Conservation (phyloP, 352 stramenopile genomes). For the Globisporangium echinulatum region DNA sequence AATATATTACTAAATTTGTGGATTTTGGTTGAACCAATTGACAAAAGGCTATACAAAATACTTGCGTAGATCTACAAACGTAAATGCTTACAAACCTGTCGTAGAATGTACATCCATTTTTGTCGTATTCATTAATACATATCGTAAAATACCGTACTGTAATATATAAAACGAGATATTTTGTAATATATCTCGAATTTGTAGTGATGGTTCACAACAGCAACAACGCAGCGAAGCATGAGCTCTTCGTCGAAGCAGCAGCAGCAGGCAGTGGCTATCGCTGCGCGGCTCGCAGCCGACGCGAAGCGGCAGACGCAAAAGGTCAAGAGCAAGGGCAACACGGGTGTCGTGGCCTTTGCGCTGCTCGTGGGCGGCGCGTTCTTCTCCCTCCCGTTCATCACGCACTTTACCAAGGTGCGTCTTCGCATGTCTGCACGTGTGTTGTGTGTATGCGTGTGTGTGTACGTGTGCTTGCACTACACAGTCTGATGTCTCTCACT, state of each 20-base stretch:
- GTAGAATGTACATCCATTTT: no score
- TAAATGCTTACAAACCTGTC: no score
- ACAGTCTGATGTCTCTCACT: background rate
- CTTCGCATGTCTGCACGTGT: background rate
- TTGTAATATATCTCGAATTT: no score
- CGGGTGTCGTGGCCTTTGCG: slow-evolving; percentile 33
- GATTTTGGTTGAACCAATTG: no score
- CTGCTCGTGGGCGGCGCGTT: slow-evolving; percentile 46
- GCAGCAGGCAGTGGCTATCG: background rate
- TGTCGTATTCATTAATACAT: no score
- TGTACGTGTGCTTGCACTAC: background rate
- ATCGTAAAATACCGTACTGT: no score
- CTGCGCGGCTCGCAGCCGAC: background rate
- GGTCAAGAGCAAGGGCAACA: slow-evolving; percentile 22
- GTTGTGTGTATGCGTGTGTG: background rate
- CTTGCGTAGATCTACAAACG: no score
- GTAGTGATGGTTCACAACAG: no score
- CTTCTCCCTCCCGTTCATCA: slow-evolving; percentile 69
- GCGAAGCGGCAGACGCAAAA: slow-evolving; percentile 4
- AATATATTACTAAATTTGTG: no score
- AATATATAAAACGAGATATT: no score
- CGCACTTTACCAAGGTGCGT: slow-evolving; percentile 59
- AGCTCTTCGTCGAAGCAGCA: background rate
- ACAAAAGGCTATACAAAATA: no score
- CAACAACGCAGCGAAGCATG: no score